Evolutionary conservation across 2,329 filamentous ascomycete species (phyloP).

Genomic region (Fusarium subglutinans): DNA sequence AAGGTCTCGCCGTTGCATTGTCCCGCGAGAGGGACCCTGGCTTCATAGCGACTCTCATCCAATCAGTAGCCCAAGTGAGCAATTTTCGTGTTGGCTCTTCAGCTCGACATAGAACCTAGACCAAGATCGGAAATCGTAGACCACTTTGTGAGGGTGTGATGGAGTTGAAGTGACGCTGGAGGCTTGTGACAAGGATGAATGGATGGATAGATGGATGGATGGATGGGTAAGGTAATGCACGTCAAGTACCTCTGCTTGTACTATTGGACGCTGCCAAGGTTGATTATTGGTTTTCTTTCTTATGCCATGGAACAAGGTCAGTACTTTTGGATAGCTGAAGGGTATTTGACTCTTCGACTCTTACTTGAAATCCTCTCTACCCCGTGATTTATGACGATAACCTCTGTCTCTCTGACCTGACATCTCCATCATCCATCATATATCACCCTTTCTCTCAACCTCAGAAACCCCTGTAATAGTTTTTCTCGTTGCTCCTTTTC

Average conservation of each 20-base stretch:
- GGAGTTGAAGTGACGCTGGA: constrained; percentile 21
- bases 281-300: background rate
- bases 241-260: background rate
- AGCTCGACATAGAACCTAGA: constrained; percentile 1
- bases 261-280: background rate
- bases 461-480: background rate
- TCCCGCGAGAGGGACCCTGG: background rate
- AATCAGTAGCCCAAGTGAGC: background rate
- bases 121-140: constrained; percentile 18
- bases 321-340: background rate
- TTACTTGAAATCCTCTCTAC: constrained; percentile 2
- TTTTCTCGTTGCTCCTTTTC: background rate
- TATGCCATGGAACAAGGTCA: background rate
- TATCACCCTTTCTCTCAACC: background rate
- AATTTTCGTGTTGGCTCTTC: background rate
- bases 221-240: background rate
- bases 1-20: constrained; percentile 16
- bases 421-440: no score
- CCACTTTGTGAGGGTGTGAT: constrained; percentile 17
- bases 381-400: background rate
- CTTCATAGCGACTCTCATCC: background rate
- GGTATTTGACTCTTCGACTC: background rate
- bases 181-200: constrained; percentile 16
- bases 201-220: background rate
- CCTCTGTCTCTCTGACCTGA: background rate